Evolutionary conservation across 2,329 filamentous ascomycete species (phyloP).

Genomic region (Beauveria bassiana): DNA sequence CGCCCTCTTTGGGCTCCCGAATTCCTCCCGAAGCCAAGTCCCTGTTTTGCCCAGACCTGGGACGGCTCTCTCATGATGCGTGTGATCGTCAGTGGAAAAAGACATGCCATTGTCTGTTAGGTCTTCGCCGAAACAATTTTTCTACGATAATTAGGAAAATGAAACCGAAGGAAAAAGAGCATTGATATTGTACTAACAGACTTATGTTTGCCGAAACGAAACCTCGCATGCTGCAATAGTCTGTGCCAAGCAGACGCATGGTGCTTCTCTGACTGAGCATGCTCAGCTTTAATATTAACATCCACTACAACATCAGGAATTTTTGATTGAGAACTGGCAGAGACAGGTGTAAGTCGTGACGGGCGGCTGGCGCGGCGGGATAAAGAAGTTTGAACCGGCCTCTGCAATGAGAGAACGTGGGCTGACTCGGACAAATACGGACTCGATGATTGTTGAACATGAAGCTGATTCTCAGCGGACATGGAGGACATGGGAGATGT

Average conservation of each 20-base stretch:
- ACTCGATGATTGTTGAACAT: slow-evolving; percentile 23
- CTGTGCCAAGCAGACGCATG: background rate
- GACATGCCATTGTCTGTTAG: background rate
- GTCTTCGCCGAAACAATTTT: background rate
- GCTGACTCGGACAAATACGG: slow-evolving; percentile 40
- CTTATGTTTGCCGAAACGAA: background rate
- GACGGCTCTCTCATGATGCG: background rate
- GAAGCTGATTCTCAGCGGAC: slow-evolving; percentile 9
- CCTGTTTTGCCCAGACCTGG: slow-evolving; percentile 11
- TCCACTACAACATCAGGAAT: background rate
- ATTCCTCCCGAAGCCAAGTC: slow-evolving; percentile 27
- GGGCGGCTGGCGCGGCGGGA: slow-evolving; percentile 12
- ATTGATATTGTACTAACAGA: background rate
- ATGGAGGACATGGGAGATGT: slow-evolving; percentile 20
- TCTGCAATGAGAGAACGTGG: slow-evolving; percentile 40
- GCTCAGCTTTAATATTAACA: background rate
- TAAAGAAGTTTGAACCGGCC: slow-evolving; percentile 14
- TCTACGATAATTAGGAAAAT: background rate
- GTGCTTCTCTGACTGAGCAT: background rate
- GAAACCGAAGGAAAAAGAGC: no score
- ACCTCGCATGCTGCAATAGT: background rate
- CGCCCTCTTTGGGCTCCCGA: slow-evolving; percentile 19
- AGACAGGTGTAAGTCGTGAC: slow-evolving; percentile 7
- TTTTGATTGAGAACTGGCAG: background rate
- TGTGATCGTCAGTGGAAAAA: background rate